Conservation (phyloP, 768 basidiomycete genomes). For the Podaxis pistillaris region DNA sequence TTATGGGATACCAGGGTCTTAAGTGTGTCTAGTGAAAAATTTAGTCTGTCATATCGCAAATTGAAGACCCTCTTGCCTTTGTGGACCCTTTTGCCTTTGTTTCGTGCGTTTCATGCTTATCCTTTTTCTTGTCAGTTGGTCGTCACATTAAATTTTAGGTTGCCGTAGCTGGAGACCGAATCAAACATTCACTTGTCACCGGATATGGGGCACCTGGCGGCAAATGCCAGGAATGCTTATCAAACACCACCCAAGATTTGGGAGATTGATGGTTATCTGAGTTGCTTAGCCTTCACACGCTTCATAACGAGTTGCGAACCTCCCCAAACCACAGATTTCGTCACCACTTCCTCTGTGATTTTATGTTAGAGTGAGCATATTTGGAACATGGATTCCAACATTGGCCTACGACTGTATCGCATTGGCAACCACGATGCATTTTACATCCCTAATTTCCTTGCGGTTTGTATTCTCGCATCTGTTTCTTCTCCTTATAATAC, state of each 20-base stretch:
- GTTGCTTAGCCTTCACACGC: no score
- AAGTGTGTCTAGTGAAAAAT: neutral
- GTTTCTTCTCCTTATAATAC: neutral
- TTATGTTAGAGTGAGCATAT: neutral
- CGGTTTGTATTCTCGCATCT: conserved; percentile 32
- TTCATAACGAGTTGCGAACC: no score
- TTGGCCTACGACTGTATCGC: conserved; percentile 20
- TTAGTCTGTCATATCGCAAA: neutral
- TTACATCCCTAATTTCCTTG: conserved; percentile 79
- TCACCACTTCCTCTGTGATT: neutral
- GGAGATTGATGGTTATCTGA: no score
- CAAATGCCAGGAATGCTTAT: neutral
- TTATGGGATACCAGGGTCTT: neutral
- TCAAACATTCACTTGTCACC: neutral
- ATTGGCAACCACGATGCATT: conserved; percentile 43
- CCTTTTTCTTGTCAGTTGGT: neutral
- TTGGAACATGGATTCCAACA: neutral
- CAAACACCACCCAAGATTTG: neutral
- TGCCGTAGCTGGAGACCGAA: neutral
- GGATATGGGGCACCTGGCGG: neutral
- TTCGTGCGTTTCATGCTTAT: neutral
- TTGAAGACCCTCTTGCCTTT: neutral
- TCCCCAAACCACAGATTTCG: neutral
- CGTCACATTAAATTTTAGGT: neutral
- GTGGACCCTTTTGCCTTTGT: neutral